A percentile compares a stretch with the other conserved stretches of the same genome.
Evolutionary conservation across 75 land plant genomes (phyloP).

Genomic region (Larix kaempferi): DNA sequence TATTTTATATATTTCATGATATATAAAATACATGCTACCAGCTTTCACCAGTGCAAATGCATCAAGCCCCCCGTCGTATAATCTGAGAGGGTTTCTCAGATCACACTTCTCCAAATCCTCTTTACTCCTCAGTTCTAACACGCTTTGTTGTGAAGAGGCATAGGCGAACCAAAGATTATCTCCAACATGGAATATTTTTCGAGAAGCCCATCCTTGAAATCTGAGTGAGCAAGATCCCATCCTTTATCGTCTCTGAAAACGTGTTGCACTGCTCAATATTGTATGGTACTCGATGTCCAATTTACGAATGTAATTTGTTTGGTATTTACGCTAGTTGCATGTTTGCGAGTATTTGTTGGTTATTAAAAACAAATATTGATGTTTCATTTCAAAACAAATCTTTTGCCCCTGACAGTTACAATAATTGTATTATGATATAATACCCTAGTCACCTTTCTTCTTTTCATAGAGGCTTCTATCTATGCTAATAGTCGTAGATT

Average conservation of each 20-base stretch:
- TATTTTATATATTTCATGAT: too few species aligned
- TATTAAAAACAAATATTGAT: too few species aligned
- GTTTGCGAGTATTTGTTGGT: too few species aligned
- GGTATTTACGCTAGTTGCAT: too few species aligned
- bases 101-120: slow-evolving; percentile 51
- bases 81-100: slow-evolving; percentile 39
- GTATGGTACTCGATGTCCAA: too few species aligned
- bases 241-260: slow-evolving; percentile 50
- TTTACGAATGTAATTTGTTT: too few species aligned
- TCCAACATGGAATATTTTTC: slow-evolving; percentile 36
- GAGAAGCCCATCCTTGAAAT: slow-evolving; percentile 35
- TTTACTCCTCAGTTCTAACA: slow-evolving; percentile 35
- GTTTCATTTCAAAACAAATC: too few species aligned
- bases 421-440: too few species aligned
- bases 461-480: too few species aligned
- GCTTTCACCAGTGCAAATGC: slow-evolving; percentile 25
- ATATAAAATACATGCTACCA: slow-evolving; percentile 46
- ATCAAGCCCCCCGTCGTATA: slow-evolving; percentile 43
- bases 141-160: slow-evolving; percentile 29
- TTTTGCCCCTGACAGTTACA: too few species aligned
- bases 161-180: slow-evolving; percentile 52
- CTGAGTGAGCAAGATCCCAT: slow-evolving; percentile 23
- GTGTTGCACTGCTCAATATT: slow-evolving; percentile 25
- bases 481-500: too few species aligned
- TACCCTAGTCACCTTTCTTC: too few species aligned